Percentiles rank a stretch among this genome's conserved stretches.
Evolutionary conservation across 805 yeast genomes (phyloP).

Genomic region (Lipomyces starkeyi): DNA sequence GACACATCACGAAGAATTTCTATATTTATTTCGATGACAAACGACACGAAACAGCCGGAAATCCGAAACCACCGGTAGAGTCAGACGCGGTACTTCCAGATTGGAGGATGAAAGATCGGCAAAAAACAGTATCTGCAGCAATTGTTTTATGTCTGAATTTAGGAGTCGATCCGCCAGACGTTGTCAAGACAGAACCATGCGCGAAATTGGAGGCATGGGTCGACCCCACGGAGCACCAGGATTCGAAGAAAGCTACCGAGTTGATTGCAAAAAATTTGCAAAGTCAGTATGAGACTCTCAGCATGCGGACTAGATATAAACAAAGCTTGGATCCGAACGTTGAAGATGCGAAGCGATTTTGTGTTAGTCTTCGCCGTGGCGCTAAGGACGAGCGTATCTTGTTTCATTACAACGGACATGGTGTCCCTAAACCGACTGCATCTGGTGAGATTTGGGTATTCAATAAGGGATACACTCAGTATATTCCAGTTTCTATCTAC

Average conservation of each 20-base stretch:
- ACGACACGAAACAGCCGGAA: slow-evolving; percentile 88
- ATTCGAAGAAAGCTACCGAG: slow-evolving; percentile 88
- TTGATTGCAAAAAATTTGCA: slow-evolving; percentile 88
- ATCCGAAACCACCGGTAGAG: slow-evolving; percentile 56
- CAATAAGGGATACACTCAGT: slow-evolving; percentile 95
- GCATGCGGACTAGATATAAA: slow-evolving; percentile 85
- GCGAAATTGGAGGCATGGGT: slow-evolving; percentile 93
- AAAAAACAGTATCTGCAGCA: slow-evolving; percentile 92
- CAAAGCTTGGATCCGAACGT: slow-evolving; percentile 93
- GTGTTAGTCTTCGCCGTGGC: slow-evolving; percentile 83
- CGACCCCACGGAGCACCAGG: slow-evolving; percentile 81
- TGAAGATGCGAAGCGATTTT: slow-evolving; percentile 90
- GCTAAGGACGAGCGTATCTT: slow-evolving; percentile 92
- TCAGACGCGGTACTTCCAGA: slow-evolving; percentile 67
- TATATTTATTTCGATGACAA: slow-evolving; percentile 89
- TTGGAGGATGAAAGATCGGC: slow-evolving; percentile 93
- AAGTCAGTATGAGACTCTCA: slow-evolving; percentile 84
- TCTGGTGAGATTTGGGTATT: slow-evolving; percentile 99
- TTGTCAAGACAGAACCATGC: slow-evolving; percentile 88
- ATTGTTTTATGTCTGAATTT: slow-evolving; percentile 85
- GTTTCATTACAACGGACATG: slow-evolving; percentile 97
- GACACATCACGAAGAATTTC: slow-evolving; percentile 55
- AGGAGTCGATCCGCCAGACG: slow-evolving; percentile 98
- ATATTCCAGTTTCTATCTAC: slow-evolving; percentile 93
- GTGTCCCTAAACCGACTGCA: slow-evolving; percentile 96